Percentiles rank a stretch among this genome's conserved stretches.
These are phyloP conservation scores for Phytophthora sp. DNA, from an alignment of 352 stramenopile species.

Conservation along the genomic window DNA sequence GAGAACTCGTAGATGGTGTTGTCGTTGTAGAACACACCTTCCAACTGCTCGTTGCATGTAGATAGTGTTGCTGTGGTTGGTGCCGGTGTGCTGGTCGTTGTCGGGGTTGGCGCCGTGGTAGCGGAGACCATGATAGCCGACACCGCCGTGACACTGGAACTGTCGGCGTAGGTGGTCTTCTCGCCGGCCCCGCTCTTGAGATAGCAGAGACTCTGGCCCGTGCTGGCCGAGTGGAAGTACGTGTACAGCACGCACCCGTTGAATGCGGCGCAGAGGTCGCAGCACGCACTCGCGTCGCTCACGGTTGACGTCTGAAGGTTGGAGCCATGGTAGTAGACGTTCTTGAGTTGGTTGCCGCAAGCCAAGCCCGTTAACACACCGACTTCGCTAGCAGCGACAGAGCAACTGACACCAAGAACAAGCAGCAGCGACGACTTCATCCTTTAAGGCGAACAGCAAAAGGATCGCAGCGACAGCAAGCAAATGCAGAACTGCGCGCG, in stretches of 20 bases:
- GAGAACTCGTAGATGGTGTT: slow-evolving; percentile 33
- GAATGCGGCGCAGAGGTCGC: slow-evolving; percentile 31
- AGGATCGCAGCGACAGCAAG: background rate
- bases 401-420: background rate
- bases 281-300: slow-evolving; percentile 33
- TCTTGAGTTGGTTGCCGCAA: slow-evolving; percentile 37
- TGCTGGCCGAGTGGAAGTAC: slow-evolving; percentile 41
- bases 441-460: background rate
- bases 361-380: slow-evolving; percentile 1
- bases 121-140: slow-evolving; percentile 23
- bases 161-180: slow-evolving; percentile 48
- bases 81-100: slow-evolving; percentile 12
- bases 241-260: slow-evolving; percentile 50
- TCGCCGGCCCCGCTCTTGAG: slow-evolving; percentile 33
- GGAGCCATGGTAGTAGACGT: slow-evolving; percentile 44
- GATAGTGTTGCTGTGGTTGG: slow-evolving; percentile 11
- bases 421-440: slow-evolving; percentile 15
- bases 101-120: slow-evolving; percentile 9
- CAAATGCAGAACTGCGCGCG: slow-evolving; percentile 15
- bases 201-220: slow-evolving; percentile 35
- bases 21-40: slow-evolving; percentile 30
- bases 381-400: background rate
- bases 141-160: slow-evolving; percentile 28
- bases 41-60: slow-evolving; percentile 18
- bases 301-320: slow-evolving; percentile 35